phyloP scores from a whole-genome alignment of 345 rosid genomes.

The Zanthoxylum bungeanum region DNA sequence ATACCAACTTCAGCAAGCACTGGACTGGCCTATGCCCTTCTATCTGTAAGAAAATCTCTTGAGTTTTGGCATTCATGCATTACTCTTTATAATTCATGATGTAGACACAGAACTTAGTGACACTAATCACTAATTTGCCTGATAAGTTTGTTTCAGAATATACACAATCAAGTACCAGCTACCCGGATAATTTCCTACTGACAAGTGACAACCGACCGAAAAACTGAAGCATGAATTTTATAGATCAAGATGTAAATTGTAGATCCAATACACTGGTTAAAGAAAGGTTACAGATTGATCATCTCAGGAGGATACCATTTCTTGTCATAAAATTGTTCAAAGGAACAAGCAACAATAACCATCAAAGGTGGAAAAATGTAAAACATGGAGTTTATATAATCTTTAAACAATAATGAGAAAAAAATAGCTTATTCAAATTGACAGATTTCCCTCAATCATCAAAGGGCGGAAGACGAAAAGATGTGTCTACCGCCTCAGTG shows the following conservation, averaged over 20 bases:
- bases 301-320: not conserved
- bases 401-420: not conserved
- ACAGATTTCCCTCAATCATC: not conserved
- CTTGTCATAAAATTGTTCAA: not conserved
- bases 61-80: too few species aligned
- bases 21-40: conserved; percentile 80
- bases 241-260: not conserved
- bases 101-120: not conserved
- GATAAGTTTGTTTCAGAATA: not conserved
- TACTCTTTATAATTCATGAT: too few species aligned
- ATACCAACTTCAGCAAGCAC: conserved; percentile 74
- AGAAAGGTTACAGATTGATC: not conserved
- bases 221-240: not conserved
- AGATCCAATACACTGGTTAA: not conserved
- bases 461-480: not conserved
- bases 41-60: too few species aligned
- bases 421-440: conserved; percentile 15
- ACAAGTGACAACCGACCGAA: too few species aligned
- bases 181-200: too few species aligned
- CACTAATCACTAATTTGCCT: not conserved
- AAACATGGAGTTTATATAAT: conserved; percentile 5
- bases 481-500: conserved; percentile 58
- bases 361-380: not conserved
- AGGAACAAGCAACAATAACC: not conserved
- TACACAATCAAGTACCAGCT: not conserved